These are phyloP conservation scores for Lactifluus pinguis DNA, from an alignment of 768 basidiomycete species.

Conservation along the genomic window DNA sequence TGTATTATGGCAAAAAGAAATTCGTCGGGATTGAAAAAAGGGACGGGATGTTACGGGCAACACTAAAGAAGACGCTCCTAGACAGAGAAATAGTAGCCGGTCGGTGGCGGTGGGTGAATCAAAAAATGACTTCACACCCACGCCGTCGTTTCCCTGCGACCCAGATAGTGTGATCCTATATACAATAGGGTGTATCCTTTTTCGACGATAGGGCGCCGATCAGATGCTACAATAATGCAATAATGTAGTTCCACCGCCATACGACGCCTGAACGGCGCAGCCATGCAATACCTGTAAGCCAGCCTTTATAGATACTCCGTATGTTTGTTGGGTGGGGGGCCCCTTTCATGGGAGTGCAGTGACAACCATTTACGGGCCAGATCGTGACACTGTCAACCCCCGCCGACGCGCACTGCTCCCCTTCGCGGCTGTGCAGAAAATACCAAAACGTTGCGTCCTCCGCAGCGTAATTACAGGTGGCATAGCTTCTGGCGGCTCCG, in stretches of 20 bases:
- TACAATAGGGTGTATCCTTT: not conserved
- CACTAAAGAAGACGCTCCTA: not conserved
- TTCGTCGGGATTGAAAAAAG: not conserved
- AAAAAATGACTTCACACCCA: not conserved
- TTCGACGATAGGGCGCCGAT: not conserved
- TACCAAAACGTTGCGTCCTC: slow-evolving; percentile 17
- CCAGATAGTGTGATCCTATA: not conserved
- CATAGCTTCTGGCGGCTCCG: not conserved
- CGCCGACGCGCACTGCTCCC: not conserved
- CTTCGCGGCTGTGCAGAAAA: slow-evolving; percentile 12
- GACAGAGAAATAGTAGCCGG: not conserved
- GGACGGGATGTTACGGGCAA: not conserved
- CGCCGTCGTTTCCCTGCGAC: not conserved
- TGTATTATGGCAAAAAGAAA: not conserved
- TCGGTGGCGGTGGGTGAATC: not conserved
- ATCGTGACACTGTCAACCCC: not conserved
- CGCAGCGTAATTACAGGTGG: not conserved
- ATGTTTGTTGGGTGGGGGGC: not conserved
- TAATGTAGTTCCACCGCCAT: slow-evolving; percentile 3
- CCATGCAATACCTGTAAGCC: not conserved
- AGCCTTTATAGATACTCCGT: not conserved
- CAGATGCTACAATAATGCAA: slow-evolving; percentile 4
- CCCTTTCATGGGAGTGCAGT: not conserved
- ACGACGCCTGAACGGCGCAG: not conserved
- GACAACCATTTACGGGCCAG: not conserved